Evolutionary conservation across 805 yeast genomes (phyloP), one percentile per base, ranked within the genome.

Genomic region (Teunomyces stri): DNA sequence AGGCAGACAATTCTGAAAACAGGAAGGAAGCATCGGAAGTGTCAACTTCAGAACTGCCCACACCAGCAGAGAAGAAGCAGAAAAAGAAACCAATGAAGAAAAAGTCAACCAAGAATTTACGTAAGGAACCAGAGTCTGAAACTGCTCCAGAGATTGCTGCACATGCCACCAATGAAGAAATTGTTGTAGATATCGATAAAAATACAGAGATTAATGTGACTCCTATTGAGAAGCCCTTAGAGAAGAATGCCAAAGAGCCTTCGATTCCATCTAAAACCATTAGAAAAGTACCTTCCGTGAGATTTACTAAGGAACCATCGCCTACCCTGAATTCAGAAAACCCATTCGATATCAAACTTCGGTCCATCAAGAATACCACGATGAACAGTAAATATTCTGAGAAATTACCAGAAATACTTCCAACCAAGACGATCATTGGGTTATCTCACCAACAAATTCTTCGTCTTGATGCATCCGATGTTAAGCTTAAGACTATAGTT

Each of bases 371-470:
- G 42, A 58, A 47, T n/a, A 45, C 52, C 5, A 55, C 52, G 31
- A 46, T 57, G 39, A 62, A 59, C 37, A 51, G 54, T 46, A 61
- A 58, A 27, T 58, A 55, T 42, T 51, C 64, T 11, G 66, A 62
- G 43, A 56, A 56, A 31, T 52, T 69, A 27, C 69, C 74, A 4
- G 64, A 58, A 43, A 58, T 69, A 22, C 59, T 48, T 21, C 69
- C 73, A 3, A 61, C 58, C 36, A 65, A 66, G 40, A 69, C 73
- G 4, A 69, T 70, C 30, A 64, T 68, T 44, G 76, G 76, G 2
- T 56, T 70, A 30, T 58, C 66, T 2, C 68, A 65, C 46, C 54
- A 59, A 42, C 74, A 70, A 48, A 66, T 70, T 21, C 56, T 66
- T 43, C 59, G 58, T 27, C 57, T 66, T 37, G 62, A 58, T 22